These are phyloP conservation scores for Penicillium sp. DNA, from an alignment of 2,329 filamentous ascomycete genomes.

Conservation along the genomic window DNA sequence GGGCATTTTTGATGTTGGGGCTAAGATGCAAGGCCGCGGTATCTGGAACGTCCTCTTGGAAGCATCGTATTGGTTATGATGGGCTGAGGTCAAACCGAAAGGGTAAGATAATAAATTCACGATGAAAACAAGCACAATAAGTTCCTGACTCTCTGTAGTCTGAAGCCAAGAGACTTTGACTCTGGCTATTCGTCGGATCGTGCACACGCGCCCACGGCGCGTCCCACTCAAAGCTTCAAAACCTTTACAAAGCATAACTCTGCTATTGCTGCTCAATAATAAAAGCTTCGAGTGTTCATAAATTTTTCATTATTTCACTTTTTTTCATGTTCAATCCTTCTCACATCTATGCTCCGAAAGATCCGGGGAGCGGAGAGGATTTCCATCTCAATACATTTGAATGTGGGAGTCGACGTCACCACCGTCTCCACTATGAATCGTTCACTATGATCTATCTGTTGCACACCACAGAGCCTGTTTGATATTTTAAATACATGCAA, in stretches of 20 bases:
- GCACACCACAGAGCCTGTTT: not conserved
- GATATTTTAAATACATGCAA: not conserved
- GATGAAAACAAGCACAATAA: not conserved
- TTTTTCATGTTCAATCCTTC: not conserved
- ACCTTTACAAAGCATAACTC: not conserved
- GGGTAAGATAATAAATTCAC: not conserved
- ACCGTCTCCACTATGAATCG: constrained; percentile 2
- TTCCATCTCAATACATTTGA: constrained; percentile 1
- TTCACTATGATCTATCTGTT: not conserved
- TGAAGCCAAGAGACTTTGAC: not conserved
- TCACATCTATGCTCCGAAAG: not conserved
- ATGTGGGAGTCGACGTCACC: constrained; percentile 5
- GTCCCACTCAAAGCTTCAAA: not conserved
- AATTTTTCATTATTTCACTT: not conserved
- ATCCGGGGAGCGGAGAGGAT: constrained; percentile 6
- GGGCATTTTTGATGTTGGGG: not conserved
- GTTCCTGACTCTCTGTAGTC: too few relatives aligned
- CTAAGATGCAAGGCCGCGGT: not conserved
- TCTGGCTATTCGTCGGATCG: not conserved
- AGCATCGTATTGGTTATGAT: not conserved
- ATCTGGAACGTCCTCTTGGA: not conserved
- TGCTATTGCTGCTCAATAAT: not conserved
- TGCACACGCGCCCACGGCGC: not conserved
- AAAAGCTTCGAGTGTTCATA: not conserved
- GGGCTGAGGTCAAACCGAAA: too few relatives aligned